Conservation (phyloP, 257 asterid genomes). For the Sherardia arvensis region DNA sequence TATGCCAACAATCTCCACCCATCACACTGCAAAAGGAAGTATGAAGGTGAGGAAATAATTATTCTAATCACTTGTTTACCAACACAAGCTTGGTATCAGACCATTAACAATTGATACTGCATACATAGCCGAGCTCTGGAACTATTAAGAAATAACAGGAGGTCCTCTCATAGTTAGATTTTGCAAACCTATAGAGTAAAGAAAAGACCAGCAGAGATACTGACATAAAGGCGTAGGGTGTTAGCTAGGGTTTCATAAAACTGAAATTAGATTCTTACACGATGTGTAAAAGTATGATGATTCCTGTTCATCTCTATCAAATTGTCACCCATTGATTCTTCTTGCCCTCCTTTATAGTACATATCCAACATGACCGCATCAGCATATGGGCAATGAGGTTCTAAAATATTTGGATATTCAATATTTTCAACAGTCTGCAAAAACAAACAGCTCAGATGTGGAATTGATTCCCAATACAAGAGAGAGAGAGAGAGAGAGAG, state of each 20-base stretch:
- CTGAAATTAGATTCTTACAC: constrained; percentile 4
- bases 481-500: neutral
- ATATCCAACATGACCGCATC: neutral
- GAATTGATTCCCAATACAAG: neutral
- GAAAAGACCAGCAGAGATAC: neutral
- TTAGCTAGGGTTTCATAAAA: neutral
- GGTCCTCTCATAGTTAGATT: neutral
- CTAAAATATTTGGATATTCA: constrained; percentile 9
- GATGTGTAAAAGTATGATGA: constrained; percentile 9
- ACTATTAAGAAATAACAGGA: neutral
- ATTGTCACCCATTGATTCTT: constrained; percentile 16
- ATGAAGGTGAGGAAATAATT: neutral
- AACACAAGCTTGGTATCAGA: neutral
- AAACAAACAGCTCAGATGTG: neutral
- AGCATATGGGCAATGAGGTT: constrained; percentile 12
- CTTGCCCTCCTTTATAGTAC: constrained; percentile 3
- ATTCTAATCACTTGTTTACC: neutral
- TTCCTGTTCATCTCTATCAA: neutral
- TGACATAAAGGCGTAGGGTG: neutral
- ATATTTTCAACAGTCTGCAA: constrained; percentile 14
- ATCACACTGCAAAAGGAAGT: constrained; percentile 5
- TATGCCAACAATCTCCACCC: neutral
- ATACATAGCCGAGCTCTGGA: neutral
- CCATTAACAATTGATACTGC: neutral
- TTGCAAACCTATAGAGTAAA: neutral